Percentiles rank a stretch among this genome's conserved stretches.
phyloP scores from a whole-genome alignment of 371 early-diverging fungal genomes.

The Homolaphlyctis polyrhiza region DNA sequence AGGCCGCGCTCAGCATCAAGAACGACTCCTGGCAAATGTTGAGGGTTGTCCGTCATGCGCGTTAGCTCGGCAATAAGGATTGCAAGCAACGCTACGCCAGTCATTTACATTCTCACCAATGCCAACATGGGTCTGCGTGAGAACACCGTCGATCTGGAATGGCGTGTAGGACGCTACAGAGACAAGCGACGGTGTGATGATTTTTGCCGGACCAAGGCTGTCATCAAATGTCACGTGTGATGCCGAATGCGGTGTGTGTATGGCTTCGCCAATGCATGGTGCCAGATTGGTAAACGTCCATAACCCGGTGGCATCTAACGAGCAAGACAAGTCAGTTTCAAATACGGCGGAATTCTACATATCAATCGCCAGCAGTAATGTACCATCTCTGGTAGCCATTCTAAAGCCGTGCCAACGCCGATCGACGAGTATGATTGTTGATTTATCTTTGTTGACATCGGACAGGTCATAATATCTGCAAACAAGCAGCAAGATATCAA shows the following conservation, averaged over 20 bases:
- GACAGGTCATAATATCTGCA: slow-evolving; percentile 19
- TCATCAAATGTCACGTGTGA: slow-evolving; percentile 24
- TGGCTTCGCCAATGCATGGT: slow-evolving; percentile 28
- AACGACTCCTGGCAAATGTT: slow-evolving; percentile 8
- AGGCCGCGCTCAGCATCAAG: slow-evolving; percentile 65
- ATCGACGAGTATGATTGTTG: slow-evolving; percentile 22
- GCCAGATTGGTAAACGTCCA: slow-evolving; percentile 29
- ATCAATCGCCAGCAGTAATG: neutral
- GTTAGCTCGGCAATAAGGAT: too few species aligned
- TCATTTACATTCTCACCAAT: too few species aligned
- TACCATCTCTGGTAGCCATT: slow-evolving; percentile 26
- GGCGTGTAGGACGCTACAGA: slow-evolving; percentile 34
- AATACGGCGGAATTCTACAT: neutral
- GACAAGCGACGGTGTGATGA: slow-evolving; percentile 24
- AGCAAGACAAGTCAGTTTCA: neutral
- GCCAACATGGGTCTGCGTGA: slow-evolving; percentile 17
- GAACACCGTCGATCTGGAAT: slow-evolving; percentile 31
- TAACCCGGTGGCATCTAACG: slow-evolving; percentile 23
- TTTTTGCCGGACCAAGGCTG: slow-evolving; percentile 21
- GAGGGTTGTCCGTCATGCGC: neutral
- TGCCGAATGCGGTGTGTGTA: slow-evolving; percentile 26
- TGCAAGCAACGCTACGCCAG: too few species aligned
- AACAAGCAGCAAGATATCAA: too few species aligned
- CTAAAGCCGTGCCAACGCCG: slow-evolving; percentile 28
- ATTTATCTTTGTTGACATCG: slow-evolving; percentile 21